Percentiles rank a stretch among this genome's conserved stretches.
Conservation (phyloP, 176 grass and related monocot species). For the Oryza nivara region DNA sequence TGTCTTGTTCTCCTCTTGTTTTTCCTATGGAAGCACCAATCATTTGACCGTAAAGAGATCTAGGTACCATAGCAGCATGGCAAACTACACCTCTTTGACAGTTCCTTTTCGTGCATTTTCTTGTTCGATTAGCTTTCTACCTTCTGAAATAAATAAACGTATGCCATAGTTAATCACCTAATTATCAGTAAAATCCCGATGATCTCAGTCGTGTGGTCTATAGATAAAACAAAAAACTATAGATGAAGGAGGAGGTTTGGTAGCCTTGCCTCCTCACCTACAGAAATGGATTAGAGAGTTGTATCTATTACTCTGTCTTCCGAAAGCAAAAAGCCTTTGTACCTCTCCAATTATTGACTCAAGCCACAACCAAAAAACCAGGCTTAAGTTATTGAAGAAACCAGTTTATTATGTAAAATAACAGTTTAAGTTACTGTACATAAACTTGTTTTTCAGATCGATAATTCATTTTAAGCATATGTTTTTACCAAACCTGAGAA, state of each 20-base stretch:
- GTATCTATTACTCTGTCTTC: conserved; percentile 18
- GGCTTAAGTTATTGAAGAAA: background rate
- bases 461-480: background rate
- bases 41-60: background rate
- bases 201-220: background rate
- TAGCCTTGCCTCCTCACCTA: conserved; percentile 30
- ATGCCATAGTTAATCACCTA: background rate
- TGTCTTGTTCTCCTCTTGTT: background rate
- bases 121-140: background rate
- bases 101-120: conserved; percentile 3
- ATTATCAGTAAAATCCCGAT: background rate
- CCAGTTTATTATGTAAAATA: no score
- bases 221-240: background rate
- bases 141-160: conserved; percentile 10
- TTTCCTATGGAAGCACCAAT: conserved; percentile 17
- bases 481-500: background rate
- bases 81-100: background rate
- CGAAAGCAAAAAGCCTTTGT: background rate
- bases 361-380: background rate
- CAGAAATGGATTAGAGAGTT: conserved; percentile 18
- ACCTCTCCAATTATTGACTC: background rate
- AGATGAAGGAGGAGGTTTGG: background rate
- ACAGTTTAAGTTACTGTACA: background rate
- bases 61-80: background rate
- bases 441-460: background rate